A percentile compares a stretch with the other conserved stretches of the same genome.
Conservation (phyloP, 495 filamentous ascomycete species). For the Lasiosphaeris hirsuta region DNA sequence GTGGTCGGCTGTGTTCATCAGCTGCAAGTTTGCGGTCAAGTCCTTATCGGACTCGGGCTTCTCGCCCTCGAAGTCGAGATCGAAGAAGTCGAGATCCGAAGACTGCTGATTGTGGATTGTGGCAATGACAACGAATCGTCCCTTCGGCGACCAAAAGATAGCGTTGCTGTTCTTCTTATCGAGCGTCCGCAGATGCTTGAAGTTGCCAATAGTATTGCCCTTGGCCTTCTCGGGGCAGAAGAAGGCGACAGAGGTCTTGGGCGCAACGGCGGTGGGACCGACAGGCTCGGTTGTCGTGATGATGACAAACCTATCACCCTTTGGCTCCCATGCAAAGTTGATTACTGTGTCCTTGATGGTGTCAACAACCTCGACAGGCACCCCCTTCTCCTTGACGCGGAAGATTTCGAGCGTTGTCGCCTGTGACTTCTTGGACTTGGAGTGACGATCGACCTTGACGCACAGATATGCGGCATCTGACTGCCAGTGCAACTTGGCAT, state of each 20-base stretch:
- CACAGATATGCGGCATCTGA: conserved; percentile 89
- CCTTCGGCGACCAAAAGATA: conserved; percentile 99
- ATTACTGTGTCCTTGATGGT: conserved; percentile 96
- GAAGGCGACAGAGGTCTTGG: conserved; percentile 92
- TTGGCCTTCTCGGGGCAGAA: conserved; percentile 94
- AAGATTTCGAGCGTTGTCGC: conserved; percentile 98
- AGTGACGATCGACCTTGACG: conserved; percentile 97
- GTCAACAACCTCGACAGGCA: conserved; percentile 96
- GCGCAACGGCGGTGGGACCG: conserved; percentile 71
- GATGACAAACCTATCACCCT: conserved; percentile 92
- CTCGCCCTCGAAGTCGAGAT: conserved; percentile 96
- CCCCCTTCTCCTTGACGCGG: conserved; percentile 91
- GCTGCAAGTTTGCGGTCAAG: conserved; percentile 85
- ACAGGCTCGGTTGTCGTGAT: conserved; percentile 90
- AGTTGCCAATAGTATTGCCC: conserved; percentile 74
- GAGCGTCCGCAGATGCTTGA: conserved; percentile 86
- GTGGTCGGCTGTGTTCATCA: conserved; percentile 90
- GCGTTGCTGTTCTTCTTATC: conserved; percentile 99
- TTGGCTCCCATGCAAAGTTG: conserved; percentile 98
- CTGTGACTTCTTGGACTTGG: conserved; percentile 96
- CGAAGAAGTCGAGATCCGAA: conserved; percentile 96
- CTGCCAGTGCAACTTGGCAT: conserved; percentile 98
- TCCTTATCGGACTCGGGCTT: conserved; percentile 90
- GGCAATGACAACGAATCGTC: conserved; percentile 88
- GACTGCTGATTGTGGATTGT: conserved; percentile 87